Conservation (phyloP, 2,329 filamentous ascomycete genomes). For the Neopestalotiopsis sp. region DNA sequence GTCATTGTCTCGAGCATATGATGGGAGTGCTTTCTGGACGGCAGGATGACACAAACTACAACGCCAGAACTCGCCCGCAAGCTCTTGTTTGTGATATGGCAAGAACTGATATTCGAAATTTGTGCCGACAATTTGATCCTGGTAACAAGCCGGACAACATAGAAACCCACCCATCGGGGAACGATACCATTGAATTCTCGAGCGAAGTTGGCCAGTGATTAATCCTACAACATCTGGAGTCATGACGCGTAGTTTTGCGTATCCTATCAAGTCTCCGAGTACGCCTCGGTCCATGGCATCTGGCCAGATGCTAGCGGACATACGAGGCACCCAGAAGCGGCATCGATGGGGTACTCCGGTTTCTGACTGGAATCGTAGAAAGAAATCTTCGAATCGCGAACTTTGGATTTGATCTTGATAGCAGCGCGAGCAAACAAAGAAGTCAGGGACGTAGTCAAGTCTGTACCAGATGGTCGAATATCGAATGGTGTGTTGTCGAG, state of each 20-base stretch:
- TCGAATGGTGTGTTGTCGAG: not conserved
- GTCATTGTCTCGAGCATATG: not conserved
- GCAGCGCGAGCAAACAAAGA: constrained; percentile 17
- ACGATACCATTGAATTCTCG: not conserved
- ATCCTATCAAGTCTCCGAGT: not conserved
- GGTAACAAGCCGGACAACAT: constrained; percentile 16
- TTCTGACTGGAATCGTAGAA: constrained; percentile 8
- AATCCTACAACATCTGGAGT: not conserved
- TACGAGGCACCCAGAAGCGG: constrained; percentile 16
- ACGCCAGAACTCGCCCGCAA: not conserved
- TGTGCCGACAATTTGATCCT: constrained; percentile 11
- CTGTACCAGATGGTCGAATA: constrained; percentile 18
- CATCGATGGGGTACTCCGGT: constrained; percentile 10
- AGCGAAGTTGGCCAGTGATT: not conserved
- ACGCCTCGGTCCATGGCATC: not conserved
- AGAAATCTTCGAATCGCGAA: not conserved
- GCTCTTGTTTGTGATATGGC: not conserved
- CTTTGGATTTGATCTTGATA: not conserved
- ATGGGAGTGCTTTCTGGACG: not conserved
- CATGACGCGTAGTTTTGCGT: not conserved
- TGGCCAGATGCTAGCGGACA: constrained; percentile 9
- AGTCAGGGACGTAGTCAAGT: not conserved
- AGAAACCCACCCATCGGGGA: not conserved
- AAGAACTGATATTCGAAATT: constrained; percentile 5
- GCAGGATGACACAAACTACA: not conserved